phyloP scores from a whole-genome alignment of 1,284 basidiomycete genomes.

The Phellinidium pouzarii region DNA sequence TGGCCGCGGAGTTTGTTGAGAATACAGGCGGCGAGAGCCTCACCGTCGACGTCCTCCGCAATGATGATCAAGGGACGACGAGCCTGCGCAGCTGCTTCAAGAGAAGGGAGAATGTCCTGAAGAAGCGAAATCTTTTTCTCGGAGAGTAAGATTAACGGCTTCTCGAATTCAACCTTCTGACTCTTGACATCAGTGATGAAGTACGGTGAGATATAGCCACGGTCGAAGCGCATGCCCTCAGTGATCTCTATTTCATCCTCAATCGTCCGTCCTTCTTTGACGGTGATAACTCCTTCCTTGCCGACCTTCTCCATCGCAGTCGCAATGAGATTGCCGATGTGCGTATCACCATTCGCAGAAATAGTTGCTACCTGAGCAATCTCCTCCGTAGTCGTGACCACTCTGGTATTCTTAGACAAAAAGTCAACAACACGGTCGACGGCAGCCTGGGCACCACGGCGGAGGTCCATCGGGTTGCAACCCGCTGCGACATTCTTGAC shows the following conservation, averaged over 20 bases:
- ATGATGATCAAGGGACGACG: conserved; percentile 94
- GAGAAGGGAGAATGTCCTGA: conserved; percentile 92
- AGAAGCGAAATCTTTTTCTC: conserved; percentile 98
- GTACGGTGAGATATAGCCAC: conserved; percentile 97
- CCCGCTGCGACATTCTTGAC: conserved; percentile 99
- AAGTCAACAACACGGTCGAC: conserved; percentile 94
- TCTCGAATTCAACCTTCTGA: conserved; percentile 97
- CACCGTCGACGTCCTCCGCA: conserved; percentile 96
- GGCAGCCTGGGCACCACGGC: conserved; percentile 92
- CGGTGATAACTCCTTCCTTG: conserved; percentile 99
- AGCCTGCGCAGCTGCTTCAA: conserved; percentile 87
- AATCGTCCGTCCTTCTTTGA: conserved; percentile 96
- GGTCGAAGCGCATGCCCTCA: conserved; percentile 99
- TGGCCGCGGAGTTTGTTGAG: conserved; percentile 98
- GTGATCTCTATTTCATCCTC: conserved; percentile 99
- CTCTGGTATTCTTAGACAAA: conserved; percentile 85
- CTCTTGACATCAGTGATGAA: conserved; percentile 98
- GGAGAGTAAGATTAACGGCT: conserved; percentile 87
- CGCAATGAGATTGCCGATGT: conserved; percentile 95
- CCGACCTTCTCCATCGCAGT: conserved; percentile 99
- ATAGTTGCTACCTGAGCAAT: conserved; percentile 99
- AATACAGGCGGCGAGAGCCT: conserved; percentile 95
- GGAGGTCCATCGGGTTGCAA: conserved; percentile 99
- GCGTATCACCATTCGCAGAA: conserved; percentile 93
- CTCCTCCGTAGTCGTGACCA: conserved; percentile 94